Evolutionary conservation across 1,139 yeast genomes (phyloP).

Genomic region (Geotrichum bryndzae): DNA sequence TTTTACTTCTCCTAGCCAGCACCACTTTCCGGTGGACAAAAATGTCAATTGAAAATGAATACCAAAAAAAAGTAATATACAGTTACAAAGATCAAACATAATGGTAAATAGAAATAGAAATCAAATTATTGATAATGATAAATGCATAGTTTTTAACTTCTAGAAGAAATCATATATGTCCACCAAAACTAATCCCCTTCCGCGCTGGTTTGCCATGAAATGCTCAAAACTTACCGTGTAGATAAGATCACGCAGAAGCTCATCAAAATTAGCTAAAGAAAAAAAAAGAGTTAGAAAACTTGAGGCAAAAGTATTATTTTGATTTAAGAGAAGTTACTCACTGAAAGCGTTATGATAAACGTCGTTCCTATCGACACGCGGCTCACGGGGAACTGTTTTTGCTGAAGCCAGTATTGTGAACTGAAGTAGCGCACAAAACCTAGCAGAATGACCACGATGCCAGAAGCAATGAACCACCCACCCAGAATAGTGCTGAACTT

Average conservation of each 20-base stretch:
- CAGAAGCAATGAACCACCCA: constrained; percentile 39
- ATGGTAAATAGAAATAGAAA: too few species aligned
- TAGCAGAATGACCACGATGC: constrained; percentile 38
- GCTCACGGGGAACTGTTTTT: constrained; percentile 48
- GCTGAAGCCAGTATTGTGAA: constrained; percentile 42
- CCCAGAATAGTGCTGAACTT: constrained; percentile 28
- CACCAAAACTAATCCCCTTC: not conserved
- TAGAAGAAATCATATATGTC: not conserved
- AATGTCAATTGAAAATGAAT: too few species aligned
- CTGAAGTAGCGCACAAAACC: constrained; percentile 43
- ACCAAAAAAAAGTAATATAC: too few species aligned
- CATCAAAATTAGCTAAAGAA: constrained; percentile 8
- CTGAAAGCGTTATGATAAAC: constrained; percentile 37
- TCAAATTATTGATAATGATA: too few species aligned
- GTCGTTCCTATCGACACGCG: constrained; percentile 35
- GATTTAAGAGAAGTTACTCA: constrained; percentile 20
- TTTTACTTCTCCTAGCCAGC: too few species aligned
- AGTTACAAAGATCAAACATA: too few species aligned
- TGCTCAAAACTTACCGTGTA: not conserved
- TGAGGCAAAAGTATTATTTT: not conserved
- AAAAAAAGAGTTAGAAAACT: not conserved
- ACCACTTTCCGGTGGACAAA: too few species aligned
- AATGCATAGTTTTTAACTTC: too few species aligned
- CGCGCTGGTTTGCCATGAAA: not conserved
- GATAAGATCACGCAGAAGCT: constrained; percentile 8